Evolutionary conservation across 106 monocot genomes (phyloP), one percentile per base, ranked within the genome.

Genomic region (Dendrobium huoshanense): DNA sequence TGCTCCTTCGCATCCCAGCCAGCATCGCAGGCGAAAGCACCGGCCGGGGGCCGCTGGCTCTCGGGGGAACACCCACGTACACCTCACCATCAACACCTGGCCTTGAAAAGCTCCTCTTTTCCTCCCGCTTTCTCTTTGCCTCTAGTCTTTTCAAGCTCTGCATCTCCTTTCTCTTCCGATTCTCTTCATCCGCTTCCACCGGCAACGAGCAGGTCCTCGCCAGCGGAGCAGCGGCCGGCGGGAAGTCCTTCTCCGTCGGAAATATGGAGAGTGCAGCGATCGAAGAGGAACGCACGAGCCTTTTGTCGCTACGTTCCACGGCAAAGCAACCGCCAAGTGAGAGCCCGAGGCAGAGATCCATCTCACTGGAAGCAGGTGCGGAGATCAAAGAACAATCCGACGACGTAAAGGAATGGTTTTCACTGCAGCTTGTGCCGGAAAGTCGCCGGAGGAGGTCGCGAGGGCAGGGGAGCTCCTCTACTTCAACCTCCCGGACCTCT

Each of bases 311-410:
- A 2, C 15, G 51, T 51, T 15, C 13, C 51, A 51, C 51, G 3
- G 91, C 89, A 48, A 91, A 93, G 83, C 87, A 81, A 0, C 93
- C 93, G n/a, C 87, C 87, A 5, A 94, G 61, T 0, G 91, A 91
- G 1, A 94, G 81, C 67, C 91, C 91, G 9, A 94, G 79, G 78
- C 84, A 87, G 56, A 94, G 89, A 72, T 94, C 94, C 31, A 86
- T 75, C 83, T 86, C 85, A 0, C 59, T 79, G 47, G 64, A 65
- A 25, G 64, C 24, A 24, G 64, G 7, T 24, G 64, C 7, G 8
- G 64, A 65, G 7, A 25, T 9, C 24, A 65, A 65, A 65, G 25
- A 6, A 65, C 24, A n/a, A 65, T 20, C 43, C 49, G 3, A 17
- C 82, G 31, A 19, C 20, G 27, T 2, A 15, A 29, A 5, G n/a